Evolutionary conservation across 768 basidiomycete genomes (phyloP).

Genomic region (Rhodotorula babjevae): DNA sequence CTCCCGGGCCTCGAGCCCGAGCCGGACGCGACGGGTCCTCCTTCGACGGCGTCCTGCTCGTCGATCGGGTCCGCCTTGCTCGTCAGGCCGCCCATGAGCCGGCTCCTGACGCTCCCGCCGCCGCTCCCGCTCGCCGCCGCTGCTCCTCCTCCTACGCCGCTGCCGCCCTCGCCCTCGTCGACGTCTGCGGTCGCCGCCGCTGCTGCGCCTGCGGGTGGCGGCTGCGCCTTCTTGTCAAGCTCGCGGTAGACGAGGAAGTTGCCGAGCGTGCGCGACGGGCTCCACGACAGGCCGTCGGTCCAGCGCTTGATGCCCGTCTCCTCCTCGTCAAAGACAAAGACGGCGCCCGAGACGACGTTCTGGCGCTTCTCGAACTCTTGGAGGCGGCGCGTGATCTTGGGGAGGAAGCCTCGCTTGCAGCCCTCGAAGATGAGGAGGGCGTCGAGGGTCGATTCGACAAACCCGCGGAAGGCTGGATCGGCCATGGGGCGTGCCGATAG

Average conservation of each 20-base stretch:
- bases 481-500: conserved; percentile 15
- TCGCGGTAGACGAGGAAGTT: conserved; percentile 95
- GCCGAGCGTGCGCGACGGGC: conserved; percentile 82
- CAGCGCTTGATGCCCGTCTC: conserved; percentile 89
- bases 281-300: conserved; percentile 96
- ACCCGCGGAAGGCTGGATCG: conserved; percentile 54
- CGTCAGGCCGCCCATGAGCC: conserved; percentile 25
- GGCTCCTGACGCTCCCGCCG: background rate
- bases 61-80: conserved; percentile 33
- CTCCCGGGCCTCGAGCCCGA: background rate
- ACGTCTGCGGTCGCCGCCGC: background rate
- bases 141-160: too few relatives aligned
- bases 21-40: background rate
- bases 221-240: conserved; percentile 64
- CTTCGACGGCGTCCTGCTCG: conserved; percentile 3
- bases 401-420: conserved; percentile 80
- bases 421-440: conserved; percentile 96
- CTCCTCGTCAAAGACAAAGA: conserved; percentile 96
- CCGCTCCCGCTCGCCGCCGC: conserved; percentile 48
- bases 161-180: background rate
- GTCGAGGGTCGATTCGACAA: conserved; percentile 91
- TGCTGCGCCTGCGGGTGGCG: background rate
- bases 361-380: conserved; percentile 79
- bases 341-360: conserved; percentile 87
- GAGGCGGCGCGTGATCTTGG: conserved; percentile 82